phyloP scores from a whole-genome alignment of 257 asterid species.

The Lithospermum erythrorhizon region DNA sequence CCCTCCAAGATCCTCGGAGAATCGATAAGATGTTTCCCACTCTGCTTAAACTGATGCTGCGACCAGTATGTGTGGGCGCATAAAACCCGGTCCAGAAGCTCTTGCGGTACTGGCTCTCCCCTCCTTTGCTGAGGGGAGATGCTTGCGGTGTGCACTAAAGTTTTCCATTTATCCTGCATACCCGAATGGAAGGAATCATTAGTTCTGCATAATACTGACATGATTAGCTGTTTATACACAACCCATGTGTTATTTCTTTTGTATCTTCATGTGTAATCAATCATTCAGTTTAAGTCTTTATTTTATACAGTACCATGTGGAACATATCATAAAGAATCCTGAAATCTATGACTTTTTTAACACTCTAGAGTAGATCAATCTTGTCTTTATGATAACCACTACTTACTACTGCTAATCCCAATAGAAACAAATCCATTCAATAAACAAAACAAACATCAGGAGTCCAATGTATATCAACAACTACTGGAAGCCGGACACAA shows the following conservation, averaged over 20 bases:
- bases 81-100: slow-evolving; percentile 12
- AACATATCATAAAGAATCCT: too few relatives aligned
- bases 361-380: too few relatives aligned
- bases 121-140: slow-evolving; percentile 16
- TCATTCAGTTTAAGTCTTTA: neutral
- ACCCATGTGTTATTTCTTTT: neutral
- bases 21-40: slow-evolving; percentile 2
- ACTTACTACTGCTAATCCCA: too few relatives aligned
- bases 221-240: neutral
- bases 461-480: too few relatives aligned
- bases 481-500: too few relatives aligned
- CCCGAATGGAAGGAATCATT: slow-evolving; percentile 1
- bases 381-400: too few relatives aligned
- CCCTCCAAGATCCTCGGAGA: neutral
- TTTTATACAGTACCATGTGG: neutral
- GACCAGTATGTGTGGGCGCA: slow-evolving; percentile 14
- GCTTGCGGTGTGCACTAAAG: slow-evolving; percentile 16
- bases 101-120: slow-evolving; percentile 17
- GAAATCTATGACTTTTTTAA: too few relatives aligned
- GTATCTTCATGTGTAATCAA: slow-evolving; percentile 12
- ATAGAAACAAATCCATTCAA: too few relatives aligned
- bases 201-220: neutral
- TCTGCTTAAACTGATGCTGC: slow-evolving; percentile 13
- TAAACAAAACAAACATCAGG: too few relatives aligned
- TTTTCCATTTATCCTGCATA: slow-evolving; percentile 17